Evolutionary conservation across 768 basidiomycete genomes (phyloP), one percentile per base, ranked within the genome.

Genomic region (Phylloporus sp.): DNA sequence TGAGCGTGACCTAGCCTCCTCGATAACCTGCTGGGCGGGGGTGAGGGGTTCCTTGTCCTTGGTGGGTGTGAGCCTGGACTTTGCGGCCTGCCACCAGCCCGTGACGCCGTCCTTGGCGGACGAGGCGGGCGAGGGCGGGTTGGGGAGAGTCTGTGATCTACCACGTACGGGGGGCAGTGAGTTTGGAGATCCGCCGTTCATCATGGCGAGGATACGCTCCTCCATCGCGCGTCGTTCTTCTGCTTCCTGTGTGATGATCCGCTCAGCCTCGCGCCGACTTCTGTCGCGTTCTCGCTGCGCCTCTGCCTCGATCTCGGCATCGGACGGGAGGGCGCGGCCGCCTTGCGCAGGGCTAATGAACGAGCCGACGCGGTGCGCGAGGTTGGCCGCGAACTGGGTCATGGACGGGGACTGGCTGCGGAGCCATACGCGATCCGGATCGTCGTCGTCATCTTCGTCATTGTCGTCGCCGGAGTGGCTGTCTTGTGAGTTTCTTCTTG

Each of bases 291-390:
- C 88, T 22, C 80, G 70, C 48, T 84, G 78, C 9, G 86, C 88
- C 51, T 90, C 84, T 3, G 85, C 86, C 65, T 90, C 89, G 9
- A 92, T 66, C 60, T 92, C 86, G 1, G 83, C 86, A 58, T 90
- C 86, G 2, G 82, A 78, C 3, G 78, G 85, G 18, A 77, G 67
- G 7, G 71, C 67, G 34, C 72, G 72, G 14, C 69, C 69, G 5
- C 56, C 57, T 6, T 74, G 66, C 4, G 78, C 75, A 36, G 73
- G 75, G 33, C 72, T 77, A 46, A 90, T 78, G 46, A 89, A 71
- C 15, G 76, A 77, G 33, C 80, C 80, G n/a, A 90, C 80, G 31
- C 82, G 78, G 51, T 87, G 83, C 6, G 85, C 86, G 46, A 90
- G 75, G 64, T 75, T 84, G 14, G 84, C 74, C 33, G 87, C 88